A percentile compares a stretch with the other conserved stretches of the same genome.
These are phyloP conservation scores for Lenzites betulinus DNA, from an alignment of 768 basidiomycete species.

Conservation along the genomic window DNA sequence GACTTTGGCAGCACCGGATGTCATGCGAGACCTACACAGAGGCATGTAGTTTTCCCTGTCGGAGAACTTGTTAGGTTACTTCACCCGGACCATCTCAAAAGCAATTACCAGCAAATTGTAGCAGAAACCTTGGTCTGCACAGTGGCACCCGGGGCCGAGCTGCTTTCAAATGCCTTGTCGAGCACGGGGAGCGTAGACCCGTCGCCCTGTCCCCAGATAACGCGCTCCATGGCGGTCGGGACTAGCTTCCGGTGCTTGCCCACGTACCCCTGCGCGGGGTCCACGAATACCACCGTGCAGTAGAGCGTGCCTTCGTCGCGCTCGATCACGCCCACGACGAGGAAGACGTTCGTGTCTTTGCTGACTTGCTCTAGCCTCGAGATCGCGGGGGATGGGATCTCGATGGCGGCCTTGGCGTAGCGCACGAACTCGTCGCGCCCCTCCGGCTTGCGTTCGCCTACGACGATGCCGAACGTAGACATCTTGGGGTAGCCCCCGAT, in stretches of 20 bases:
- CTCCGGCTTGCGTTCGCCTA: constrained; percentile 50
- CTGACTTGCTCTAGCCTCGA: constrained; percentile 50
- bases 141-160: constrained; percentile 17
- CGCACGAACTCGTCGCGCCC: constrained; percentile 62
- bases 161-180: constrained; percentile 39
- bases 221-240: constrained; percentile 60
- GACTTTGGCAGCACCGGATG: neutral
- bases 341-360: constrained; percentile 49
- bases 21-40: constrained; percentile 41
- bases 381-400: constrained; percentile 54
- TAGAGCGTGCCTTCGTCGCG: constrained; percentile 60
- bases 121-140: constrained; percentile 52
- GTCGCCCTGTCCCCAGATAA: constrained; percentile 66
- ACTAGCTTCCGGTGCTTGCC: constrained; percentile 66
- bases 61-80: neutral
- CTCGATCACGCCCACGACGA: constrained; percentile 64
- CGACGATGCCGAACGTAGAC: constrained; percentile 51
- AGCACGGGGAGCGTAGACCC: constrained; percentile 54
- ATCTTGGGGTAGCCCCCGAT: constrained; percentile 63
- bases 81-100: neutral
- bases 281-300: constrained; percentile 60
- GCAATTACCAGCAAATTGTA: constrained; percentile 57
- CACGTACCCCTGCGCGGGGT: constrained; percentile 52
- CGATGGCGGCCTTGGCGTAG: constrained; percentile 57
- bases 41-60: constrained; percentile 75